Conservation (phyloP, 2,329 filamentous ascomycete species). For the Pseudogymnoascus sp. region DNA sequence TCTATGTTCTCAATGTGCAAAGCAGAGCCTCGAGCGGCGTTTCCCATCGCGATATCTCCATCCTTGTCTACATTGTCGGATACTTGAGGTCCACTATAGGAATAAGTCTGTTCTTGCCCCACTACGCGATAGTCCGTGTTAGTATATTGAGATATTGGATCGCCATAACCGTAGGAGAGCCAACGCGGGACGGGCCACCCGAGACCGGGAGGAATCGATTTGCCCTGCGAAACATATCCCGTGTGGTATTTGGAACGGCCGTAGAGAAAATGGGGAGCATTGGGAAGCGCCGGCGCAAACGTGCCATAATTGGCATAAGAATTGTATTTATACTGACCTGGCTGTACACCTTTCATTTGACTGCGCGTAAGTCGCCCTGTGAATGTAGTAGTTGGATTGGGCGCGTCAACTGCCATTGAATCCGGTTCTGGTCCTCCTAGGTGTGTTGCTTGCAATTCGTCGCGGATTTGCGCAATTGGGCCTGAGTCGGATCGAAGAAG, state of each 20-base stretch:
- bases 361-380: conserved; percentile 20
- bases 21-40: not conserved
- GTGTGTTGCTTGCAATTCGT: not conserved
- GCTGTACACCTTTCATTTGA: conserved; percentile 23
- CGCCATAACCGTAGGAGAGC: not conserved
- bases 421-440: not conserved
- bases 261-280: not conserved
- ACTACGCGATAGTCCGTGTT: conserved; percentile 6
- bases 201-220: not conserved
- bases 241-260: not conserved
- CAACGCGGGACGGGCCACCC: not conserved
- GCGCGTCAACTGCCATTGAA: not conserved
- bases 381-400: not conserved
- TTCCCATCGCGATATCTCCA: not conserved
- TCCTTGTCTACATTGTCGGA: not conserved
- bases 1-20: not conserved
- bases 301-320: conserved; percentile 10
- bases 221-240: not conserved
- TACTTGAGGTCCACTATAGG: not conserved
- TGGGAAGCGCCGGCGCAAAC: conserved; percentile 4
- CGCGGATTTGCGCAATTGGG: not conserved
- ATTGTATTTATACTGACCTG: conserved; percentile 25
- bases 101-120: not conserved
- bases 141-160: conserved; percentile 5
- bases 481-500: conserved; percentile 1